A percentile compares a stretch with the other conserved stretches of the same genome.
Conservation (phyloP, 2,329 filamentous ascomycete species). For the Curvularia lunata region DNA sequence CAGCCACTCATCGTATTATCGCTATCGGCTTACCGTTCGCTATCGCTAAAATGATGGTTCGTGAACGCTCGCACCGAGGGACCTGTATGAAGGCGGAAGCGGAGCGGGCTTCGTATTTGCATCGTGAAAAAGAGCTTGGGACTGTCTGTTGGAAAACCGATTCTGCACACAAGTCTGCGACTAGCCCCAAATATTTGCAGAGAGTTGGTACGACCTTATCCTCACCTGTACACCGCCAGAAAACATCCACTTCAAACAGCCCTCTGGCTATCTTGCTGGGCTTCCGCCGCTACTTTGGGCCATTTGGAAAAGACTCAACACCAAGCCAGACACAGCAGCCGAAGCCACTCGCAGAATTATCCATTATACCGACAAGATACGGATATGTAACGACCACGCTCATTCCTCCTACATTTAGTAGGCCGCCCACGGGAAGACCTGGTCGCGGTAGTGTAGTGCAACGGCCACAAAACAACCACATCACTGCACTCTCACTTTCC, state of each 20-base stretch:
- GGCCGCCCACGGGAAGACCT: not conserved
- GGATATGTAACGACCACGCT: not conserved
- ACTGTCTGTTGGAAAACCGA: no score
- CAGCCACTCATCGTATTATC: not conserved
- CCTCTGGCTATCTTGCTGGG: not conserved
- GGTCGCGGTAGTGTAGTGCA: not conserved
- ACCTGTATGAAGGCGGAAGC: not conserved
- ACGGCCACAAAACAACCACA: not conserved
- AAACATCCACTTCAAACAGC: not conserved
- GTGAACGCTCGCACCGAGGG: not conserved
- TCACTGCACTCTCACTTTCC: not conserved
- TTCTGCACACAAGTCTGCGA: not conserved
- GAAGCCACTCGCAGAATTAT: not conserved
- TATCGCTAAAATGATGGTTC: constrained; percentile 2
- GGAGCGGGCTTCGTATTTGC: not conserved
- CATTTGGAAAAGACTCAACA: not conserved
- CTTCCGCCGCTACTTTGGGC: not conserved
- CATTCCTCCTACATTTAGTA: not conserved
- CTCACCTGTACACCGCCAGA: not conserved
- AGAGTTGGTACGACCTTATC: not conserved
- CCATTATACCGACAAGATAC: not conserved
- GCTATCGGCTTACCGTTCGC: not conserved
- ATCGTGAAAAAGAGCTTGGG: not conserved
- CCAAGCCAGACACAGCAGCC: not conserved
- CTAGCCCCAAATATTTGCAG: not conserved